phyloP scores from a whole-genome alignment of 345 rosid species.

The Pistacia vera region DNA sequence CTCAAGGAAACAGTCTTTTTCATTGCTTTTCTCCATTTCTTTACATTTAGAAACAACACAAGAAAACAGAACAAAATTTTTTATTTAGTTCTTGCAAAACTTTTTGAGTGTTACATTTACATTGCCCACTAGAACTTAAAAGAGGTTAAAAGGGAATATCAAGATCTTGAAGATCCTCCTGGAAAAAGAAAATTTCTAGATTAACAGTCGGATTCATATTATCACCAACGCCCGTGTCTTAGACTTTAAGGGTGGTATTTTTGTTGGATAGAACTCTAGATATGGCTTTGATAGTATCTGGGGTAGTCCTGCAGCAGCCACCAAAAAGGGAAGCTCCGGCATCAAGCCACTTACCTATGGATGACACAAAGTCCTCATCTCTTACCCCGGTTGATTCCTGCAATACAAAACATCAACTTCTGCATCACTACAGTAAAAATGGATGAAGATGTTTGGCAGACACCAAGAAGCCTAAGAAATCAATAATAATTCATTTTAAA shows the following conservation, averaged over 20 bases:
- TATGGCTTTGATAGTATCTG: slow-evolving; percentile 72
- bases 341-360: slow-evolving; percentile 62
- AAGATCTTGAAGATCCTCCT: not conserved
- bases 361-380: slow-evolving; percentile 82
- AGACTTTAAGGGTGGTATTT: slow-evolving; percentile 25
- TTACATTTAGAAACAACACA: not conserved
- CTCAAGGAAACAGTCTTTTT: too few species aligned
- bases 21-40: not conserved
- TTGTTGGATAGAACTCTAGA: slow-evolving; percentile 46
- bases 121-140: not conserved
- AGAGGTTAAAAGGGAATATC: not conserved
- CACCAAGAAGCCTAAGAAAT: not conserved
- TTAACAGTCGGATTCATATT: not conserved
- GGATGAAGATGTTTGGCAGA: not conserved
- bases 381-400: slow-evolving; percentile 59
- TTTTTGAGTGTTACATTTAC: not conserved
- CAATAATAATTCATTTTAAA: not conserved
- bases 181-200: not conserved
- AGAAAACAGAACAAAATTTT: not conserved
- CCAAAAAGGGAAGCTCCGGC: slow-evolving; percentile 83
- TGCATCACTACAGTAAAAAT: not conserved
- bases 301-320: slow-evolving; percentile 95
- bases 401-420: slow-evolving; percentile 6
- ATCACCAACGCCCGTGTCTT: slow-evolving; percentile 4
- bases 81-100: not conserved